Evolutionary conservation across 148 eudicot species (phyloP).

Genomic region (Heliosperma pusillum): DNA sequence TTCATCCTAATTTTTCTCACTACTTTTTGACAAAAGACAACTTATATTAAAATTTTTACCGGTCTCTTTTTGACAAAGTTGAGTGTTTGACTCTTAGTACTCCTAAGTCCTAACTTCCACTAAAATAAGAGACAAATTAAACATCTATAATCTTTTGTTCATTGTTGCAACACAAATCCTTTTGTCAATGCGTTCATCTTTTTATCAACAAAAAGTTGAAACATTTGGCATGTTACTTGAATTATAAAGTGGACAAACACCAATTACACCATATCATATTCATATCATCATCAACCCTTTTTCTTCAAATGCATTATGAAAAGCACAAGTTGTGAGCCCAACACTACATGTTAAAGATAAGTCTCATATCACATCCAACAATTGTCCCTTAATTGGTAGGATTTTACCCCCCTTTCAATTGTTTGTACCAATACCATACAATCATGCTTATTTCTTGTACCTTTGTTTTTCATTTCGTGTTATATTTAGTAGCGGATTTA

Average conservation of each 20-base stretch:
- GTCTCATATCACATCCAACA: conserved; percentile 1
- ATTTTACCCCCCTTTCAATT: not conserved
- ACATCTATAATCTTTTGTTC: not conserved
- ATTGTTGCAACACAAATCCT: not conserved
- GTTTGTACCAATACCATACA: not conserved
- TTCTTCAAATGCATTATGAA: not conserved
- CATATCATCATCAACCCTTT: conserved; percentile 5
- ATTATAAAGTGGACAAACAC: not conserved
- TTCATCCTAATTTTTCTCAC: too few relatives aligned
- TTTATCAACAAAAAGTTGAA: not conserved
- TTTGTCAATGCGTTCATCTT: not conserved
- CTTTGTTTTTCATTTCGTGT: too few relatives aligned
- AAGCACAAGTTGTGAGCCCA: not conserved
- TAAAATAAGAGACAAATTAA: not conserved
- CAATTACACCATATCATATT: not conserved
- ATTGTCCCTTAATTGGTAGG: not conserved
- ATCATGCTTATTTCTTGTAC: not conserved
- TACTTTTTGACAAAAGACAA: too few relatives aligned
- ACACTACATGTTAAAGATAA: not conserved
- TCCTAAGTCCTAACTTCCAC: not conserved
- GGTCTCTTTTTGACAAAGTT: not conserved
- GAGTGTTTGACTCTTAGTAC: not conserved
- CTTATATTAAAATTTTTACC: too few relatives aligned
- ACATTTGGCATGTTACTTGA: conserved; percentile 3
- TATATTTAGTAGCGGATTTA: too few relatives aligned